Conservation (phyloP, 257 asterid genomes). For the Rauvolfia tetraphylla region DNA sequence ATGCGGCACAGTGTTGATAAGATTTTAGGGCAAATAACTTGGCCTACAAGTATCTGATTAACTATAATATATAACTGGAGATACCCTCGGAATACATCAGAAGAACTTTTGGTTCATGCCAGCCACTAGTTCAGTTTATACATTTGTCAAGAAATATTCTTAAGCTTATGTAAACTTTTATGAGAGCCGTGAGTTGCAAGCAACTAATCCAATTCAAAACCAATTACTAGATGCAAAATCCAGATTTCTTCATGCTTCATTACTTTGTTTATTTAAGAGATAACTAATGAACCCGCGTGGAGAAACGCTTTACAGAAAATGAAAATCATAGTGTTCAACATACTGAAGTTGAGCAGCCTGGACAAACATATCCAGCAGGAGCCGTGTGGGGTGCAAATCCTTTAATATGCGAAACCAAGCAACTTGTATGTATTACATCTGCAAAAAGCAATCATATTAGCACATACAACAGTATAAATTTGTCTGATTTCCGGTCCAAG, state of each 20-base stretch:
- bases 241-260: neutral
- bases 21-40: neutral
- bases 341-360: constrained; percentile 76
- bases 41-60: neutral
- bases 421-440: constrained; percentile 77
- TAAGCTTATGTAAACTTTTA: neutral
- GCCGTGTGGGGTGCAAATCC: constrained; percentile 77
- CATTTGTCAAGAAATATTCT: neutral
- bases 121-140: neutral
- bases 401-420: constrained; percentile 74
- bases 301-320: constrained; percentile 2
- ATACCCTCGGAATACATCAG: neutral
- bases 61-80: neutral
- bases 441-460: constrained; percentile 21
- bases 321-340: constrained; percentile 18
- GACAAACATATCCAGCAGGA: constrained; percentile 85
- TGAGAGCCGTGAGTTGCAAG: neutral
- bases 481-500: constrained; percentile 1
- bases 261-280: neutral
- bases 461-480: neutral
- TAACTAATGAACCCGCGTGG: neutral
- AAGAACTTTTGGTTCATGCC: neutral
- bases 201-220: neutral
- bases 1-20: neutral
- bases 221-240: constrained; percentile 3